phyloP scores from a whole-genome alignment of 2,329 filamentous ascomycete species.

The Monilinia polystroma region DNA sequence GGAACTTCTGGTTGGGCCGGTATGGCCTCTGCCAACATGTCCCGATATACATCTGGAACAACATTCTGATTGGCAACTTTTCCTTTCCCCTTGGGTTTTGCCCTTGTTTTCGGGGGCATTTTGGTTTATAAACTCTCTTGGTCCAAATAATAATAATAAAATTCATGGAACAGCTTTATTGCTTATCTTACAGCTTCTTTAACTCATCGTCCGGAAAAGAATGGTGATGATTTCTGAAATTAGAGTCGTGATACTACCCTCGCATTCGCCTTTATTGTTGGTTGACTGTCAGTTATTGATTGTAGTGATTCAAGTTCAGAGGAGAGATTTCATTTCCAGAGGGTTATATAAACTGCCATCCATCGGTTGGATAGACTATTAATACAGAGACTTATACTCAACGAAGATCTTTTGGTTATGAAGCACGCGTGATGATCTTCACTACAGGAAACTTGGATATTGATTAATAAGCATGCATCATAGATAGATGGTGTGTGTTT shows the following conservation, averaged over 20 bases:
- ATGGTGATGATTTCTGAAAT: not conserved
- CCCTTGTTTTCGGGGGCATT: conserved; percentile 30
- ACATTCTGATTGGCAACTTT: conserved; percentile 22
- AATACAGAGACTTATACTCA: not conserved
- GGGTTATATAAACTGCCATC: not conserved
- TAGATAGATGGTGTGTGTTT: not conserved
- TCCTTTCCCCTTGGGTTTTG: conserved; percentile 28
- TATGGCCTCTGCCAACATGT: conserved; percentile 47
- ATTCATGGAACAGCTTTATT: not conserved
- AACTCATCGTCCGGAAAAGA: not conserved
- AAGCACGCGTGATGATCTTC: not conserved
- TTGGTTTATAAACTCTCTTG: not conserved
- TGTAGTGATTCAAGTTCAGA: too few species aligned
- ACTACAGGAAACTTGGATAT: not conserved
- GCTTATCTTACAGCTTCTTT: too few species aligned
- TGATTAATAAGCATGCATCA: conserved; percentile 8
- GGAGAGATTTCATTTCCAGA: not conserved
- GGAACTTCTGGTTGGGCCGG: conserved; percentile 37
- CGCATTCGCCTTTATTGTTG: not conserved
- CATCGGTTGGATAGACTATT: not conserved
- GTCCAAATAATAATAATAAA: not conserved
- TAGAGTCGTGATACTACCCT: too few species aligned
- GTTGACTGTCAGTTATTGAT: not conserved
- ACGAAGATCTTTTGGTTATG: not conserved
- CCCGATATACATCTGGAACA: conserved; percentile 47